Conservation (phyloP, 495 filamentous ascomycete species). For the Penicillium waksmanii region DNA sequence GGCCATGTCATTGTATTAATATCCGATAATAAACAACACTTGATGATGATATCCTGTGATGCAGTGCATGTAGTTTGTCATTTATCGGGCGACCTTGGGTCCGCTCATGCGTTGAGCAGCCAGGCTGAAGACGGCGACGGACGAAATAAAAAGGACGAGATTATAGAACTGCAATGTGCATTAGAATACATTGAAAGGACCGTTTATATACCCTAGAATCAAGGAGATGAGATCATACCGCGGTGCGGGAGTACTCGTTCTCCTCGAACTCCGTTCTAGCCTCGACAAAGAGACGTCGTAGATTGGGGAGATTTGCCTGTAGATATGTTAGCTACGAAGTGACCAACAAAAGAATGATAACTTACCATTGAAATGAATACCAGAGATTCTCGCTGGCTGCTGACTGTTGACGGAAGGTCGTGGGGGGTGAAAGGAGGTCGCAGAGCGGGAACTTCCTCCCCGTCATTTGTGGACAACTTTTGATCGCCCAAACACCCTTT, state of each 20-base stretch:
- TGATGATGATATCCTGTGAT: background rate
- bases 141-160: constrained; percentile 91
- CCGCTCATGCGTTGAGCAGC: constrained; percentile 76
- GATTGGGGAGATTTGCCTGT: constrained; percentile 88
- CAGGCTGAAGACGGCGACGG: constrained; percentile 89
- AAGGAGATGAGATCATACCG: constrained; percentile 55
- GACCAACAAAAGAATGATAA: background rate
- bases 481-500: constrained; percentile 38
- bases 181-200: background rate
- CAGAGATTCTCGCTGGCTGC: background rate
- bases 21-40: constrained; percentile 7
- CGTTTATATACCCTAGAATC: background rate
- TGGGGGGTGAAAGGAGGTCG: constrained; percentile 11
- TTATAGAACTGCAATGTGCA: constrained; percentile 81
- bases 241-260: constrained; percentile 88
- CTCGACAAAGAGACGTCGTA: constrained; percentile 95
- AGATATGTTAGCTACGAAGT: constrained; percentile 13
- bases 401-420: background rate
- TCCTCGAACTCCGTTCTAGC: constrained; percentile 93
- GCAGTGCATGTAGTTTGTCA: background rate
- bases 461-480: constrained; percentile 50
- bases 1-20: constrained; percentile 1
- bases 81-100: constrained; percentile 40
- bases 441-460: constrained; percentile 29
- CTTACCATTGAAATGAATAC: constrained; percentile 23